Evolutionary conservation across 495 filamentous ascomycete genomes (phyloP).

Genomic region (Amphirosellinia nigrospora): DNA sequence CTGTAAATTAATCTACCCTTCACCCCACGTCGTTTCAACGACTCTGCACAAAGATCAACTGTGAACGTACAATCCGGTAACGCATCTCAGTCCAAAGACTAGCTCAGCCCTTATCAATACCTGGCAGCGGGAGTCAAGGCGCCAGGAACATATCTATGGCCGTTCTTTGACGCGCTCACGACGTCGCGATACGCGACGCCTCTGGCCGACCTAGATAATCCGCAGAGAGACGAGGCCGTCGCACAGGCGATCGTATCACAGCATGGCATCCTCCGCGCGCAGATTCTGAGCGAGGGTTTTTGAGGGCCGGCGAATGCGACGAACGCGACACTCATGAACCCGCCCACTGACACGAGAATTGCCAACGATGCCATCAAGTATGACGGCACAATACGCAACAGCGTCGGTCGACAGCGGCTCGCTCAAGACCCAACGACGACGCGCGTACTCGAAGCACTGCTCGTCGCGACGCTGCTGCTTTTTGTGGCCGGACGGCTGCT

Average conservation of each 20-base stretch:
- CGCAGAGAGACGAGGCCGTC: constrained; percentile 19
- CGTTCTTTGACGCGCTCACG: constrained; percentile 36
- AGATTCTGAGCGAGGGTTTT: constrained; percentile 31
- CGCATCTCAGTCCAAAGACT: neutral
- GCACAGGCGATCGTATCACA: constrained; percentile 51
- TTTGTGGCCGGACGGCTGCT: constrained; percentile 31
- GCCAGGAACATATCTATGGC: constrained; percentile 16
- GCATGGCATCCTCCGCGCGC: constrained; percentile 47
- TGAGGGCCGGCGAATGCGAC: constrained; percentile 25
- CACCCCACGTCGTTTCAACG: constrained; percentile 30
- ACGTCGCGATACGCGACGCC: constrained; percentile 31
- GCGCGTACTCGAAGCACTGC: constrained; percentile 42
- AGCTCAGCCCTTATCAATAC: constrained; percentile 19
- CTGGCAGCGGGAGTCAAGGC: neutral
- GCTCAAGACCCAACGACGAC: constrained; percentile 42
- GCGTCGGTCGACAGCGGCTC: constrained; percentile 19
- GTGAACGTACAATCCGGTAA: constrained; percentile 3
- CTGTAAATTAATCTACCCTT: constrained; percentile 30
- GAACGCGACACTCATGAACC: constrained; percentile 23
- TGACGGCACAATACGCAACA: constrained; percentile 16
- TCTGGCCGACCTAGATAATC: constrained; percentile 15
- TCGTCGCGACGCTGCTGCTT: constrained; percentile 34
- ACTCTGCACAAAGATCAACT: constrained; percentile 9
- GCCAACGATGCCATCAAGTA: constrained; percentile 24
- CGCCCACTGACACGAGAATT: constrained; percentile 20